Percentiles rank a stretch among this genome's conserved stretches.
phyloP scores from a whole-genome alignment of 1,284 basidiomycete species.

The Athelia sp. region DNA sequence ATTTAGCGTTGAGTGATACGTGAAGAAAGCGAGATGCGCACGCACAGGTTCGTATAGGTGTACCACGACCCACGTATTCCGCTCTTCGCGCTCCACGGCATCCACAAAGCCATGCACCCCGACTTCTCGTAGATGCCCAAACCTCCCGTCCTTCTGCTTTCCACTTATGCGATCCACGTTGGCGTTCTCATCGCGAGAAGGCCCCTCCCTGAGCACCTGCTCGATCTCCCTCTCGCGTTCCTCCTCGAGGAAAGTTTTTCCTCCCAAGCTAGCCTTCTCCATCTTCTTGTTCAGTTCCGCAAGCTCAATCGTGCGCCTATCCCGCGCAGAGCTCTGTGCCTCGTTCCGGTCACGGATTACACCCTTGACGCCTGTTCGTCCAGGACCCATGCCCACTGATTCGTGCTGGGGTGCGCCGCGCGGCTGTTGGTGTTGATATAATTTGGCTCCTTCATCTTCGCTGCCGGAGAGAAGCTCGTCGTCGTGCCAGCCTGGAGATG shows the following conservation, averaged over 20 bases:
- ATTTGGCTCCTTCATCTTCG: slow-evolving; percentile 35
- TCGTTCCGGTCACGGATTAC: slow-evolving; percentile 76
- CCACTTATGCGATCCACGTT: slow-evolving; percentile 38
- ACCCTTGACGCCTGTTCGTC: slow-evolving; percentile 79
- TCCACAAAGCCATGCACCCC: slow-evolving; percentile 68
- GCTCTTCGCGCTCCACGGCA: slow-evolving; percentile 72
- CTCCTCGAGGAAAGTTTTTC: slow-evolving; percentile 68
- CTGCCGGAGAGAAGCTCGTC: slow-evolving; percentile 32
- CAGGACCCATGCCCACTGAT: slow-evolving; percentile 78
- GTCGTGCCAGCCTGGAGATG: slow-evolving; percentile 41
- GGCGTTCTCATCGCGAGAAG: slow-evolving; percentile 13
- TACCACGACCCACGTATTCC: slow-evolving; percentile 70
- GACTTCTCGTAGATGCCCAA: slow-evolving; percentile 81
- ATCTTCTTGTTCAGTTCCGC: slow-evolving; percentile 46
- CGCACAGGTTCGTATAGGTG: slow-evolving; percentile 81
- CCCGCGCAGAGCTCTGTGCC: slow-evolving; percentile 47
- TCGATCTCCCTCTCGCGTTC: slow-evolving; percentile 52
- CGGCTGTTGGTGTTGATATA: slow-evolving; percentile 26
- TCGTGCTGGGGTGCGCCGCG: slow-evolving; percentile 20
- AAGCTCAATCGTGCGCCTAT: slow-evolving; percentile 43
- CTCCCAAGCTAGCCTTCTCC: slow-evolving; percentile 58
- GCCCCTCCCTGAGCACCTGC: slow-evolving; percentile 35
- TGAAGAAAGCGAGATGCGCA: slow-evolving; percentile 9
- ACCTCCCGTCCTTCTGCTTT: slow-evolving; percentile 46
- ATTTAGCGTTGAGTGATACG: slow-evolving; percentile 8